Conservation (phyloP, 208 protist species). For the Leishmania tropica region DNA sequence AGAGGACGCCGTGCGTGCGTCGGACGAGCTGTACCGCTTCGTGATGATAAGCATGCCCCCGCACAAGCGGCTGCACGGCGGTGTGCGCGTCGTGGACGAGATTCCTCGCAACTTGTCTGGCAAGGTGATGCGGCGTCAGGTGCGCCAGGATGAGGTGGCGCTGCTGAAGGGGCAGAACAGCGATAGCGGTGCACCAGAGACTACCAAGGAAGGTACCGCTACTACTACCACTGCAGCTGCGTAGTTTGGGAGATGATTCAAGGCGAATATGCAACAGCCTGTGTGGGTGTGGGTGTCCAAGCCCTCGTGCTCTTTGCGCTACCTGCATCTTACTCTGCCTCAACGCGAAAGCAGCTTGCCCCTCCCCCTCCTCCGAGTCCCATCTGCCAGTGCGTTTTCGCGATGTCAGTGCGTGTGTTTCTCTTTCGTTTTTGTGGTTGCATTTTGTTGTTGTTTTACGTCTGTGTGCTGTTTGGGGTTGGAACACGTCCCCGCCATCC, state of each 20-base stretch:
- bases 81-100: constrained; percentile 62
- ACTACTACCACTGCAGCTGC: not conserved
- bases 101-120: constrained; percentile 83
- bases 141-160: constrained; percentile 35
- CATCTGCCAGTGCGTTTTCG: not conserved
- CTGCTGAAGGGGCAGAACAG: constrained; percentile 35
- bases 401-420: not conserved
- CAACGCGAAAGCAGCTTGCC: not conserved
- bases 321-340: too few species aligned
- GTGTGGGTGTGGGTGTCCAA: not conserved
- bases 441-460: not conserved
- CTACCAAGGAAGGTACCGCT: not conserved
- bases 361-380: not conserved
- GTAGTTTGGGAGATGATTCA: not conserved
- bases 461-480: not conserved
- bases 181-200: not conserved
- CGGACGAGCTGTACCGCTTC: constrained; percentile 50
- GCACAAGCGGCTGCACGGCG: constrained; percentile 81
- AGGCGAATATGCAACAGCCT: too few species aligned
- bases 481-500: not conserved
- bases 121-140: constrained; percentile 81
- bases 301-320: not conserved
- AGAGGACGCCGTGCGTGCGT: constrained; percentile 39
- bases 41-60: constrained; percentile 45
- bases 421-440: not conserved